These are phyloP conservation scores for Aspergillus quadrilineatus DNA, from an alignment of 2,329 filamentous ascomycete species.

Conservation along the genomic window DNA sequence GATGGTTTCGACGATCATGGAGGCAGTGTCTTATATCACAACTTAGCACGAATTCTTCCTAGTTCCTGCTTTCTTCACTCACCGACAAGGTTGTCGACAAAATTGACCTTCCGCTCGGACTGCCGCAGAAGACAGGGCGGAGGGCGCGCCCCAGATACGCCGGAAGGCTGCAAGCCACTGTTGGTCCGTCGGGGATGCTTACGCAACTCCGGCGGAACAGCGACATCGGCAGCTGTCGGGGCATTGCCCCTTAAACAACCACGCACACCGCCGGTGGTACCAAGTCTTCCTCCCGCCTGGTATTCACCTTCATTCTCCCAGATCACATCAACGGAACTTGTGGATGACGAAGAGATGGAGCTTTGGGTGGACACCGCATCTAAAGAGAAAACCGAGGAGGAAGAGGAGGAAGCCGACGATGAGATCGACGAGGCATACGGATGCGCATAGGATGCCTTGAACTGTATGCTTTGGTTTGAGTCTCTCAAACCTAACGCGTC, in stretches of 20 bases:
- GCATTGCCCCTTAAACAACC: slow-evolving; percentile 28
- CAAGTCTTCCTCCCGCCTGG: slow-evolving; percentile 26
- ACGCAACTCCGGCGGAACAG: slow-evolving; percentile 42
- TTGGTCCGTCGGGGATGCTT: slow-evolving; percentile 55
- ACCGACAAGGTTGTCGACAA: slow-evolving; percentile 97
- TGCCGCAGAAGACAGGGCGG: slow-evolving; percentile 80
- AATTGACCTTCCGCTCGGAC: slow-evolving; percentile 87
- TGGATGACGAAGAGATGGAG: slow-evolving; percentile 68
- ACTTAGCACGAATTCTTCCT: slow-evolving; percentile 14
- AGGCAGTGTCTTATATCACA: slow-evolving; percentile 76
- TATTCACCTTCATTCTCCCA: slow-evolving; percentile 44
- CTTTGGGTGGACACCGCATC: slow-evolving; percentile 63
- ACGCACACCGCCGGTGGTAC: slow-evolving; percentile 26
- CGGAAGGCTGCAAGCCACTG: slow-evolving; percentile 52
- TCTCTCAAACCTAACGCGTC: slow-evolving; percentile 45
- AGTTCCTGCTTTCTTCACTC: slow-evolving; percentile 55
- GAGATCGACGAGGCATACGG: slow-evolving; percentile 71
- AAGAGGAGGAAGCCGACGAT: slow-evolving; percentile 73
- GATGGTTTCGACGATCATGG: slow-evolving; percentile 94
- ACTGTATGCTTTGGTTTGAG: slow-evolving; percentile 38
- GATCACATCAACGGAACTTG: slow-evolving; percentile 57
- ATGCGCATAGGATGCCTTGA: slow-evolving; percentile 42
- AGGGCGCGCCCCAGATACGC: slow-evolving; percentile 53
- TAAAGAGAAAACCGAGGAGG: slow-evolving; percentile 75
- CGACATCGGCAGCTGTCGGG: slow-evolving; percentile 32